A percentile compares a stretch with the other conserved stretches of the same genome.
Evolutionary conservation across 169 alveolate species (phyloP).

Genomic region (Neospora caninum): DNA sequence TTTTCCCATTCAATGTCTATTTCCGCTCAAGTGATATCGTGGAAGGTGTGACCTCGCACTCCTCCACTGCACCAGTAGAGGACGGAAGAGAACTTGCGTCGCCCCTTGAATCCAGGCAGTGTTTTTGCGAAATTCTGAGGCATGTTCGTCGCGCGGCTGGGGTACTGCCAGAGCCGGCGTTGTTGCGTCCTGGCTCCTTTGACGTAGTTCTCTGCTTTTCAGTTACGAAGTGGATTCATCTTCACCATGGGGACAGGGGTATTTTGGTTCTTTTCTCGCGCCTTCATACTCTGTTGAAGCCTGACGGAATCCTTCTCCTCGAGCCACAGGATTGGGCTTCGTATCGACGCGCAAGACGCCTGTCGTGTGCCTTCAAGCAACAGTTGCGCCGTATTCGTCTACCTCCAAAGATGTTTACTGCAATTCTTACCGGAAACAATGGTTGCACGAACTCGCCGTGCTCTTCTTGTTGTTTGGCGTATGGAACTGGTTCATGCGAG

Average conservation of each 20-base stretch:
- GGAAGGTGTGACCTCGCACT: neutral
- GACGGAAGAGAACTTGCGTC: neutral
- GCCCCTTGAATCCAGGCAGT: neutral
- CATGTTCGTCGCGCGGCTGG: neutral
- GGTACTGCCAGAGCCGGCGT: neutral
- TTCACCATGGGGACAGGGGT: slow-evolving; percentile 36
- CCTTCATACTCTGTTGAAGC: slow-evolving; percentile 25
- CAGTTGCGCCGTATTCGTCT: slow-evolving; percentile 14
- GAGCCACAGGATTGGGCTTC: slow-evolving; percentile 51
- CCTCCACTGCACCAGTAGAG: neutral
- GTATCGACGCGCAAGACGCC: slow-evolving; percentile 27
- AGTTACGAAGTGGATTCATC: slow-evolving; percentile 48
- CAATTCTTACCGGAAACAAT: neutral
- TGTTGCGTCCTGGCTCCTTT: neutral
- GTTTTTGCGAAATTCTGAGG: neutral
- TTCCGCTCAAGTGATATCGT: neutral
- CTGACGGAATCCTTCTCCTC: slow-evolving; percentile 28
- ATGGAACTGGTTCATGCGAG: neutral
- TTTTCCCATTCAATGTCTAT: neutral
- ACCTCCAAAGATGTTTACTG: neutral
- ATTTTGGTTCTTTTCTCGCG: neutral
- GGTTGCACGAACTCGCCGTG: neutral
- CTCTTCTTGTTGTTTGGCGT: neutral
- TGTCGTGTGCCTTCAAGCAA: neutral
- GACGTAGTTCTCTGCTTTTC: slow-evolving; percentile 4